Evolutionary conservation across 345 rosid genomes (phyloP), one percentile per base, ranked within the genome.

Genomic region (Brassica incana): DNA sequence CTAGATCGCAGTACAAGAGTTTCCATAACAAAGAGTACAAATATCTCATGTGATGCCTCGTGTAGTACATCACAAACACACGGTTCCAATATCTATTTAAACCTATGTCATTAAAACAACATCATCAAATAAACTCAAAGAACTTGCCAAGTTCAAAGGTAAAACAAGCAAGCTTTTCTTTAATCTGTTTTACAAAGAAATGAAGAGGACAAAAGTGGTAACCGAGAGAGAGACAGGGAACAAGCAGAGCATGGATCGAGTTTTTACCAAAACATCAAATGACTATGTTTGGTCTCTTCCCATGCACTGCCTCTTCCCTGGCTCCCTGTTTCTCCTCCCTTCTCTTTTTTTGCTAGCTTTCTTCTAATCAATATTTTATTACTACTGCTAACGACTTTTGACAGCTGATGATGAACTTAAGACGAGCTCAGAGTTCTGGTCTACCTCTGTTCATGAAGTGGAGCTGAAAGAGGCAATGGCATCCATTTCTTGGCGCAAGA

Each of bases 301-400:
- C 93, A 79, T 92, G 97, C 95, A 90, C 97, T 92, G 97, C 95
- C 97, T 92, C 97, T 92, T 92, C 97, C 91, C 94, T 92, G 94
- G 97, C 92, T 90, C 86, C 84, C 85, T 61, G 69, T 29, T 59
- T 79, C 75, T 78, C 71, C 72, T 8, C 78, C 27, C 29, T 8
- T 78, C 65, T 60, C n/a, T 11, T 35, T 73, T 61, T n/a, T 67
- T 62, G 7, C 4, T 54, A 56, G n/a, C 32, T 67, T 74, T 48
- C 63, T 68, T 74, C 23, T 20, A 20, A 20, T 69, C 60, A 32
- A 68, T 69, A 14, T 36, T 45, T 68, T 62, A 63, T n/a, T 3
- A 1, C 67, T 38, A 54, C 14, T 73, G 20, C 82, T 68, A 68
- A 79, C 65, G 1, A 30, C 43, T 48, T 61, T 33, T 78, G 36